These are phyloP conservation scores for Wickerhamiella occidentalis DNA, from an alignment of 805 yeast species.

Conservation along the genomic window DNA sequence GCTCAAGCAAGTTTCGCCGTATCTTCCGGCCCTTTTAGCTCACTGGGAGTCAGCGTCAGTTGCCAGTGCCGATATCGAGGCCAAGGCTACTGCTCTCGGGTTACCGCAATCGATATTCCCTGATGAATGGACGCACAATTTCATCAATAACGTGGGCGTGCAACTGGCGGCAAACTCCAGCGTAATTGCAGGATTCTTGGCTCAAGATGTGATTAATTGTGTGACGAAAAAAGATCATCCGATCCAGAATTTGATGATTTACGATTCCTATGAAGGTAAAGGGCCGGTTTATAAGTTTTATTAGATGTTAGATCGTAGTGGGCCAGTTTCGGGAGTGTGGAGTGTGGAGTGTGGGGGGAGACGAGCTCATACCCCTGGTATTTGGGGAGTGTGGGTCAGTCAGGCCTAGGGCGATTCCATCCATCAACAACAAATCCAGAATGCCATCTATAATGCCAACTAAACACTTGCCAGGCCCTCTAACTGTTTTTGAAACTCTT, in stretches of 20 bases:
- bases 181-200: conserved; percentile 74
- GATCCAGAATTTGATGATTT: conserved; percentile 62
- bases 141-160: conserved; percentile 31
- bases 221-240: conserved; percentile 68
- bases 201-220: conserved; percentile 82
- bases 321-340: too few species aligned
- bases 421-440: too few species aligned
- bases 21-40: conserved; percentile 49
- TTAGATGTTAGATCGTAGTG: too few species aligned
- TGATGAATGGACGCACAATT: conserved; percentile 27
- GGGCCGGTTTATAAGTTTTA: conserved; percentile 54
- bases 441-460: too few species aligned
- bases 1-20: conserved; percentile 38
- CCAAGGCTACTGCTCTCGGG: conserved; percentile 27
- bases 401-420: too few species aligned
- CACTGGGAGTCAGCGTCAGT: conserved; percentile 33
- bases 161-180: conserved; percentile 81
- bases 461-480: too few species aligned
- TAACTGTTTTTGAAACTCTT: conserved; percentile 17
- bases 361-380: too few species aligned
- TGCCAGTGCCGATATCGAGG: conserved; percentile 23
- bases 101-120: conserved; percentile 37
- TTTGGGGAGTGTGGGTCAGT: too few species aligned
- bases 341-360: too few species aligned
- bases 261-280: conserved; percentile 59